Conservation (phyloP, 2,329 filamentous ascomycete species). For the Pyricularia sp. region DNA sequence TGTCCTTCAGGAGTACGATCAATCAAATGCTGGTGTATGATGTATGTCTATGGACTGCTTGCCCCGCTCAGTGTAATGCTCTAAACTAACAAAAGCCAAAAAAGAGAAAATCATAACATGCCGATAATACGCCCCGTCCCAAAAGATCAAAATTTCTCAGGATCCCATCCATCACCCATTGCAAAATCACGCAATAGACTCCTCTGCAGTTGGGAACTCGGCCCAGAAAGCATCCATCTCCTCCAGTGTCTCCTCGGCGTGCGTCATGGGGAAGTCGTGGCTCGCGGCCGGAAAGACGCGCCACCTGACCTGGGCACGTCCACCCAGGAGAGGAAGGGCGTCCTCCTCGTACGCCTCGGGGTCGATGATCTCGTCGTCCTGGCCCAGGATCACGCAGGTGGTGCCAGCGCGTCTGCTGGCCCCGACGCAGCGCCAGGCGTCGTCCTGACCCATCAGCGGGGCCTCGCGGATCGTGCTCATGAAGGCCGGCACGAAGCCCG, state of each 20-base stretch:
- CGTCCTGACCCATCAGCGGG: conserved; percentile 42
- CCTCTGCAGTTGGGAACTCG: neutral
- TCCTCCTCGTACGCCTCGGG: conserved; percentile 37
- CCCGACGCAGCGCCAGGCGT: conserved; percentile 35
- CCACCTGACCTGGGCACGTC: conserved; percentile 37
- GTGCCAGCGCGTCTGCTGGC: conserved; percentile 21
- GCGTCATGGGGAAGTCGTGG: conserved; percentile 57
- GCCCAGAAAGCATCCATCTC: conserved; percentile 40
- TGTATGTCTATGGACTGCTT: neutral
- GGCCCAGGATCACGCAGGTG: conserved; percentile 42
- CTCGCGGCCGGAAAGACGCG: conserved; percentile 37
- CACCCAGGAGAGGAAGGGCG: conserved; percentile 40
- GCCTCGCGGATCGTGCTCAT: conserved; percentile 46
- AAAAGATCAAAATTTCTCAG: neutral
- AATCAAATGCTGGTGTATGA: neutral
- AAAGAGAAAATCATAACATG: neutral
- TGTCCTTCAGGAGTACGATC: neutral
- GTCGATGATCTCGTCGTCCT: conserved; percentile 42
- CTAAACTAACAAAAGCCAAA: neutral
- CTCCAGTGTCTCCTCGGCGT: conserved; percentile 30
- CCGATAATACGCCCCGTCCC: neutral
- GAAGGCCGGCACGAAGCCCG: conserved; percentile 50
- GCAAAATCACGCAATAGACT: conserved; percentile 1
- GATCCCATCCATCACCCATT: neutral
- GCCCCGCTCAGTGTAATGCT: neutral